phyloP scores from a whole-genome alignment of 2,329 filamentous ascomycete species.

The Metarhizium guizhouense region DNA sequence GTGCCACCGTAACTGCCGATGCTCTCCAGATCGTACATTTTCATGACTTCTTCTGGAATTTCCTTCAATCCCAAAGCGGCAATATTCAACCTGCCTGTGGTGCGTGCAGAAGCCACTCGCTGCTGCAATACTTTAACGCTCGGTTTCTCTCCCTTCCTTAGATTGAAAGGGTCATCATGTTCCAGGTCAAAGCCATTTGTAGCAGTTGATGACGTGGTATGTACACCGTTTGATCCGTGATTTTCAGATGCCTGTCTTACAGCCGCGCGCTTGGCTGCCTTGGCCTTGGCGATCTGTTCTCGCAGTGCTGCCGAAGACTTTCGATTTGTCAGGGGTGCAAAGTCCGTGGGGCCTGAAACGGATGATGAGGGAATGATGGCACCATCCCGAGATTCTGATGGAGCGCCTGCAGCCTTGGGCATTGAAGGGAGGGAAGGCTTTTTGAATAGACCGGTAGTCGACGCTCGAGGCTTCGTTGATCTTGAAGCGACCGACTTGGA shows the following conservation, averaged over 20 bases:
- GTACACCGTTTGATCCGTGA: constrained; percentile 14
- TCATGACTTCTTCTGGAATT: constrained; percentile 74
- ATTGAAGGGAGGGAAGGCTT: constrained; percentile 44
- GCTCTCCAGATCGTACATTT: constrained; percentile 79
- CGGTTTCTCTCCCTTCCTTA: constrained; percentile 46
- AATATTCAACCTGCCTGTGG: constrained; percentile 78
- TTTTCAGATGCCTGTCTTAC: constrained; percentile 23
- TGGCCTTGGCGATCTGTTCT: constrained; percentile 88
- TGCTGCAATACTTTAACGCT: constrained; percentile 62
- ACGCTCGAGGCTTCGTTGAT: constrained; percentile 40
- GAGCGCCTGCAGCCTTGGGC: constrained; percentile 11
- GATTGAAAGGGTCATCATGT: constrained; percentile 61
- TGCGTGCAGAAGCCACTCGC: constrained; percentile 63
- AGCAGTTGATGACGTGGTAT: constrained; percentile 37
- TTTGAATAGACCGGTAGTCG: constrained; percentile 42
- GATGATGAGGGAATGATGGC: constrained; percentile 14
- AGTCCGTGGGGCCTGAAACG: constrained; percentile 8
- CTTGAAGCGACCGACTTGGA: constrained; percentile 39
- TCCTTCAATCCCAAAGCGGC: constrained; percentile 71
- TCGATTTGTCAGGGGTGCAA: constrained; percentile 19
- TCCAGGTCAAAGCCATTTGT: constrained; percentile 40
- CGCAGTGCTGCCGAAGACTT: constrained; percentile 76
- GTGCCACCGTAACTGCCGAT: constrained; percentile 53
- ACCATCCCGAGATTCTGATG: constrained; percentile 20
- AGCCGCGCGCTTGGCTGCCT: constrained; percentile 62